Evolutionary conservation across 2,329 filamentous ascomycete genomes (phyloP).

Genomic region (Ophiostoma sp.): DNA sequence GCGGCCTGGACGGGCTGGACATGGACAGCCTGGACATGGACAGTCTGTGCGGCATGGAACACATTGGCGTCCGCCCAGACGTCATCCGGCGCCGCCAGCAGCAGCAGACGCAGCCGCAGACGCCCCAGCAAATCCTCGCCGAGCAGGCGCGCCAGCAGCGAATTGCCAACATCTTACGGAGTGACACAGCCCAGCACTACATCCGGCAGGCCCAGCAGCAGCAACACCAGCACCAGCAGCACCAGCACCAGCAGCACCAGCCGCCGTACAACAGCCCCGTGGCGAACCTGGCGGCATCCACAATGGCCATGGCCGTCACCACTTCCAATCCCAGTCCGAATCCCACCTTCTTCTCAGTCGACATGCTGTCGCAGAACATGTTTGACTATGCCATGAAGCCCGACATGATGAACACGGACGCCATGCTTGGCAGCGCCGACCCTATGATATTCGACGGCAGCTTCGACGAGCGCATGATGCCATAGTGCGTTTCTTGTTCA

Average conservation of each 20-base stretch:
- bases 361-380: conserved; percentile 47
- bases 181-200: not conserved
- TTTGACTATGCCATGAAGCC: conserved; percentile 52
- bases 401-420: conserved; percentile 49
- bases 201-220: no score
- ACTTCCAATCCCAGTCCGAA: not conserved
- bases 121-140: conserved; percentile 39
- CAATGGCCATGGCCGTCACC: not conserved
- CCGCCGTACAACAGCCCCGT: no score
- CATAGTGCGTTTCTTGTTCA: not conserved
- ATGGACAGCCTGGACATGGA: conserved; percentile 11
- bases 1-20: conserved; percentile 30
- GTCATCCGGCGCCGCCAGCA: not conserved
- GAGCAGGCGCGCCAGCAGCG: conserved; percentile 38
- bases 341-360: conserved; percentile 38
- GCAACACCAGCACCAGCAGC: no score
- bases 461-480: conserved; percentile 37
- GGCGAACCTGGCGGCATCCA: not conserved
- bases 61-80: not conserved
- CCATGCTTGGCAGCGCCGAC: conserved; percentile 54
- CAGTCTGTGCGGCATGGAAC: conserved; percentile 36
- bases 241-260: no score
- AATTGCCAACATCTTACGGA: not conserved
- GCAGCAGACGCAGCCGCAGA: conserved; percentile 14
- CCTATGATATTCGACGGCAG: conserved; percentile 55